A percentile compares a stretch with the other conserved stretches of the same genome.
Evolutionary conservation across 78 protist species (phyloP).

Genomic region (Creolimax fragrantissima): DNA sequence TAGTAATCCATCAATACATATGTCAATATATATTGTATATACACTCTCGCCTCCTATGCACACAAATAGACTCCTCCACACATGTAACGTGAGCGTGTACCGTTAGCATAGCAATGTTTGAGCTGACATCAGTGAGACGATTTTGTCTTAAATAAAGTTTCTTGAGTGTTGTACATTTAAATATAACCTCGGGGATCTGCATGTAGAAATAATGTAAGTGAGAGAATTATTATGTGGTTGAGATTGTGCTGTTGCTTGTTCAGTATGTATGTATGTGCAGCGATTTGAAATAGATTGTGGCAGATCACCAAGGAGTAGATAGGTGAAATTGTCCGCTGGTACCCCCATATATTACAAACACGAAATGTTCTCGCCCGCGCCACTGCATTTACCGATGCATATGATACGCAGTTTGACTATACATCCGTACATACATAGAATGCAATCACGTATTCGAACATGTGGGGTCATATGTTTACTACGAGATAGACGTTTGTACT

Average conservation of each 20-base stretch:
- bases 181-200: not conserved
- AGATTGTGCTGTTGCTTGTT: not conserved
- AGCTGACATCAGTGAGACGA: not conserved
- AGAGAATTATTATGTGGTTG: not conserved
- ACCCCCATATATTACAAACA: not conserved
- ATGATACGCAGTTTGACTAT: too few relatives aligned
- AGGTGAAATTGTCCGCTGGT: not conserved
- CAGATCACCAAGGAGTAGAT: not conserved
- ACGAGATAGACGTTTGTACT: too few relatives aligned
- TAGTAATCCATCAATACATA: not conserved
- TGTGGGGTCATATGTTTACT: too few relatives aligned
- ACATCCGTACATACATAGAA: too few relatives aligned
- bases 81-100: not conserved
- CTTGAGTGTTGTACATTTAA: not conserved
- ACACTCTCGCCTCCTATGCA: not conserved
- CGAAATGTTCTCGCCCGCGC: not conserved
- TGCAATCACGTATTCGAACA: too few relatives aligned
- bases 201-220: not conserved
- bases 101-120: not conserved
- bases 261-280: not conserved
- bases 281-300: not conserved
- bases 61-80: not conserved
- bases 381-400: not conserved
- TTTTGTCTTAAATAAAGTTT: not conserved
- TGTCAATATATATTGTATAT: not conserved